Evolutionary conservation across 805 yeast genomes (phyloP).

Genomic region (Sugiyamaella valdiviana): DNA sequence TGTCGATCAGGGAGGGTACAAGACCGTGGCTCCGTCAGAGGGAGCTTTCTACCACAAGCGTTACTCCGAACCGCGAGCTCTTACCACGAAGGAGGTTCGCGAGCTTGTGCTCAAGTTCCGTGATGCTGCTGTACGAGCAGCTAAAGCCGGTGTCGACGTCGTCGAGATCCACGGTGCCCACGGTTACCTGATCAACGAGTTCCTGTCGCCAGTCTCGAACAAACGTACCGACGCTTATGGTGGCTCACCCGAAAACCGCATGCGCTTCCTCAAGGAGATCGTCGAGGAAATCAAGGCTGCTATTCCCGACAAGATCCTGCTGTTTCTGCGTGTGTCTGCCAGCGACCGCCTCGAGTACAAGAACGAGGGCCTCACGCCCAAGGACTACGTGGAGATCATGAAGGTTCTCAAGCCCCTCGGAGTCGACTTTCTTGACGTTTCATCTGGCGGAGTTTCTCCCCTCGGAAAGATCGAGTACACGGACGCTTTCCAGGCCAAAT

Average conservation of each 20-base stretch:
- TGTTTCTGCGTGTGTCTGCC: slow-evolving; percentile 45
- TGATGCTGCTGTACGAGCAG: slow-evolving; percentile 46
- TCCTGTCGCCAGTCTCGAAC: slow-evolving; percentile 42
- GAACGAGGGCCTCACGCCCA: slow-evolving; percentile 34
- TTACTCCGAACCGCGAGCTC: slow-evolving; percentile 34
- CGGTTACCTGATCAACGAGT: slow-evolving; percentile 47
- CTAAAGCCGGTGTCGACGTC: slow-evolving; percentile 53
- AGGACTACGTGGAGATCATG: slow-evolving; percentile 35
- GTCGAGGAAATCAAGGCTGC: slow-evolving; percentile 38
- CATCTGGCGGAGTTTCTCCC: slow-evolving; percentile 46
- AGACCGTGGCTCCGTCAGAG: slow-evolving; percentile 19
- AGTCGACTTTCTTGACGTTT: slow-evolving; percentile 48
- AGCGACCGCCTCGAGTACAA: slow-evolving; percentile 34
- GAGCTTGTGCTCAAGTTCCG: slow-evolving; percentile 41
- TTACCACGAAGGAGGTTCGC: slow-evolving; percentile 41
- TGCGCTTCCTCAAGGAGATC: slow-evolving; percentile 42
- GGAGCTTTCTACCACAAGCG: not conserved
- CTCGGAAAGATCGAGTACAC: slow-evolving; percentile 29
- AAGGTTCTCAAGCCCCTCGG: slow-evolving; percentile 25
- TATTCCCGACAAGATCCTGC: slow-evolving; percentile 39
- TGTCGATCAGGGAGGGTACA: slow-evolving; percentile 37
- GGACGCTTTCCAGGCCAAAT: slow-evolving; percentile 36
- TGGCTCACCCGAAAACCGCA: slow-evolving; percentile 53
- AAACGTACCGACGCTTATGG: slow-evolving; percentile 56
- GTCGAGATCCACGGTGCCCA: slow-evolving; percentile 61